Base-by-base conservation (phyloP, 2,329 filamentous ascomycete genomes). In the Cercospora nicotianae region DNA sequence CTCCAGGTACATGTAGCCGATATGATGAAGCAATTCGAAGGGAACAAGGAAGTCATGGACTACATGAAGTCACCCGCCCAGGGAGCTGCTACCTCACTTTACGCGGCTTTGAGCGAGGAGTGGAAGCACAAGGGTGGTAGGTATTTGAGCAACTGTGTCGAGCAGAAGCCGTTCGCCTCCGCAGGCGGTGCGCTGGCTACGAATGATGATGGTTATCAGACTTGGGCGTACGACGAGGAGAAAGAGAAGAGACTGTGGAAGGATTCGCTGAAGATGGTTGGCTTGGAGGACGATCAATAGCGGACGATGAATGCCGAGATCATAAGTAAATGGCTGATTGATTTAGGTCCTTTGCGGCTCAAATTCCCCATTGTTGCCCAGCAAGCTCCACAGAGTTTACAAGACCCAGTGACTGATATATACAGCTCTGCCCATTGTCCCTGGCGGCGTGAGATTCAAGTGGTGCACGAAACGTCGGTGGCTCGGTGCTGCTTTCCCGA, bases 71-170 rank as follows among this genome's bases (percentile, higher is more conserved):
- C 60, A 67, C 39, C 78, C 0, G 79, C 78, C 26, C 84, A 86
- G 70, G 84, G 84, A 3, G 84, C 83, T 18, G 81, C 84, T 0
- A 85, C 83, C 5, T 78, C 78, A 3, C 77, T 84, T 0, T 83
- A 78, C 75, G 83, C 81, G 0, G 83, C 82, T 0, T 69, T 82
- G 3, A 78, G 74, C 2, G 78, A 76, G 65, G 79, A 79, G 30
- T 81, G 77, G 77, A 81, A 83, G 74, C 79, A 77, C n/a, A 67
- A 69, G 48, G 66, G 66, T 9, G 67, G 64, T 2, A 64, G 31
- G 12, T 69, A 61, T 57, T 30, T 66, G 60, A 64, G 60, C 39
- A 60, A 69, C 36, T 82, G 81, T 69, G 73, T 76, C n/a, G 77
- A 80, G 51, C 73, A 76, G 48, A 69, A 63, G 18, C 76, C 77